phyloP scores from a whole-genome alignment of 495 filamentous ascomycete genomes.

The Talaromyces liani region DNA sequence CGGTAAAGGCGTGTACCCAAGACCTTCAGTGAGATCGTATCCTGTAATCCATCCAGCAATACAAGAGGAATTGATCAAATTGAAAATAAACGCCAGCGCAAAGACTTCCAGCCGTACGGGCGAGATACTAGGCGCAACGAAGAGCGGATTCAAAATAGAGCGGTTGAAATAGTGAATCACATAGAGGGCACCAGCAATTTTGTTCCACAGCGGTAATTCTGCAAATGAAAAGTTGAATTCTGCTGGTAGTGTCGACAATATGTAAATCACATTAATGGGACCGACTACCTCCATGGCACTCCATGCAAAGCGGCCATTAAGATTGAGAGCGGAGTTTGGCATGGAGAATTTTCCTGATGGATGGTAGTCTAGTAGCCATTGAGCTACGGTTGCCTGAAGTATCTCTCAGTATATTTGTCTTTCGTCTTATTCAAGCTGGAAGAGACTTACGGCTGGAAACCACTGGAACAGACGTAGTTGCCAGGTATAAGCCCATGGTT shows the following conservation, averaged over 20 bases:
- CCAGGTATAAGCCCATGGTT: conserved; percentile 40
- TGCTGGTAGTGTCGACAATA: conserved; percentile 57
- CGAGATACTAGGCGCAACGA: conserved; percentile 84
- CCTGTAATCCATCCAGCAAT: conserved; percentile 72
- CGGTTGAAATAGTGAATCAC: conserved; percentile 83
- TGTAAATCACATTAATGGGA: conserved; percentile 69
- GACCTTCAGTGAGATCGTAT: conserved; percentile 20
- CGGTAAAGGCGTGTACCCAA: conserved; percentile 4
- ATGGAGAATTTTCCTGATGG: conserved; percentile 79
- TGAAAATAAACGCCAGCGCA: conserved; percentile 56
- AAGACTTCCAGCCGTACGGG: conserved; percentile 67
- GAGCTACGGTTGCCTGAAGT: conserved; percentile 44
- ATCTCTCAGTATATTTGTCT: not conserved
- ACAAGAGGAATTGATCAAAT: conserved; percentile 67
- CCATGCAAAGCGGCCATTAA: conserved; percentile 87
- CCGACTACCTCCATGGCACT: conserved; percentile 76
- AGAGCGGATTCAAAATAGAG: conserved; percentile 67
- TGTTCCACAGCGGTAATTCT: conserved; percentile 22
- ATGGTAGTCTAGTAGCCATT: conserved; percentile 61
- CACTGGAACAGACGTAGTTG: conserved; percentile 44
- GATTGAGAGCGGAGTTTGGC: conserved; percentile 58
- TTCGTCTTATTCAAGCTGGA: not conserved
- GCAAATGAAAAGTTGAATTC: conserved; percentile 9
- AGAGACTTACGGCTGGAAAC: conserved; percentile 37
- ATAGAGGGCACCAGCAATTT: conserved; percentile 26